Base-by-base conservation (phyloP, 345 rosid genomes). In the Euphorbia tirucalli region DNA sequence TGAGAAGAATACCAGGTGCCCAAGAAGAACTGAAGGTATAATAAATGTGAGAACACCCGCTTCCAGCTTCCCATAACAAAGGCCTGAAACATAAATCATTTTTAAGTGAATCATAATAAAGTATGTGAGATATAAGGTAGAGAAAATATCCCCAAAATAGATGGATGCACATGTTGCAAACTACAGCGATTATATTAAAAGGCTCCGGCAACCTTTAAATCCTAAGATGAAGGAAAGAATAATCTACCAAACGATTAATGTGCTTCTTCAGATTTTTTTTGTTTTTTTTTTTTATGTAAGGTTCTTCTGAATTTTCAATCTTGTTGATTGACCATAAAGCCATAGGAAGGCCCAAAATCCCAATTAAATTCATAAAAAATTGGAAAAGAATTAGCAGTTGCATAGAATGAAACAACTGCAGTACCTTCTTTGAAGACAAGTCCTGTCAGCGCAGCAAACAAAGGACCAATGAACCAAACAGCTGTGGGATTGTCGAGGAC, bases 351-450 rank as follows among this genome's bases (percentile, higher is more conserved):
- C 18, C 50, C 14, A 46, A 46, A 46, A 15, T 46, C 14, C 1
- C 1, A 46, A 14, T 46, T 46, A 1, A 11, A 3, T 46, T 46
- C 9, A 46, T 46, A 2, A 46, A 46, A 11, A 14, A 14, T n/a
- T 46, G 8, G 50, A 2, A 14, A 2, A 60, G 58, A 22, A 60
- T n/a, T n/a, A n/a, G n/a, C n/a, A n/a, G n/a, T n/a, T 22, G 61
- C 60, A 62, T 37, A 46, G 58, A 48, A 52, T 56, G 44, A 6
- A 30, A 61, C 21, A 18, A 25, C 14, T 31, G 50, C 2, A 39
- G 15, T 81, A 92, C 98, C 98, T 87, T 94, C 97, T 83, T 94
- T 94, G 65, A 94, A 94, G 74, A 94, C 97, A 1, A 94, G 96
- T 15, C 97, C 97, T 0, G 98, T 94, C 18, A 94, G 83, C 3